phyloP scores from a whole-genome alignment of 208 protist species.

The Crithidia mellificae region DNA sequence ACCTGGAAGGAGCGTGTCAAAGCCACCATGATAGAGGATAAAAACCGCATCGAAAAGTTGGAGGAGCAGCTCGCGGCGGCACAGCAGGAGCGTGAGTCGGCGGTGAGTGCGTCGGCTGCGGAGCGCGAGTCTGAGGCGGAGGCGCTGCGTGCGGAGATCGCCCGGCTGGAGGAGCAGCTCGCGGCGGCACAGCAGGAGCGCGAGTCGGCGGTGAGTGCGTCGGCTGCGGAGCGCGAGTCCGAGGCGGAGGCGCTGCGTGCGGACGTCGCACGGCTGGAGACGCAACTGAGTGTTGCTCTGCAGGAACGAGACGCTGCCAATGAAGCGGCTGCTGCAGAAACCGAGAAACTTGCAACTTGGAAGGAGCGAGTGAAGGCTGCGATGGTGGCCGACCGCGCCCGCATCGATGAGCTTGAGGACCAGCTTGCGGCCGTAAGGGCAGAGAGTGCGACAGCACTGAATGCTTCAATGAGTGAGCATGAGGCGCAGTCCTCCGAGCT shows the following conservation, averaged over 20 bases:
- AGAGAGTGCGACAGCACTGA: no score
- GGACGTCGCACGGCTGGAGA: no score
- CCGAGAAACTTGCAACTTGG: constrained; percentile 35
- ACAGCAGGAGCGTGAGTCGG: constrained; percentile 11
- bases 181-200: constrained; percentile 16
- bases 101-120: not conserved
- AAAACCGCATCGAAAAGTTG: constrained; percentile 36
- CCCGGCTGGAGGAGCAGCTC: constrained; percentile 27
- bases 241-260: not conserved
- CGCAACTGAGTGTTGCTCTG: no score
- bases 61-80: constrained; percentile 22
- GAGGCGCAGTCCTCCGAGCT: constrained; percentile 18
- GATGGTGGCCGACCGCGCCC: constrained; percentile 31
- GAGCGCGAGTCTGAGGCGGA: constrained; percentile 3
- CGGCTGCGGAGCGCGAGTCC: not conserved
- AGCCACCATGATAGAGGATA: constrained; percentile 30
- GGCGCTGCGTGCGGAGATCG: constrained; percentile 31
- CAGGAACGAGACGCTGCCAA: no score
- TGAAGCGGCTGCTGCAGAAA: no score
- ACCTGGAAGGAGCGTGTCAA: constrained; percentile 47
- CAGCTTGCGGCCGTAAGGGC: constrained; percentile 13
- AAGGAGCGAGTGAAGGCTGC: constrained; percentile 37
- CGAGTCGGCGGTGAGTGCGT: not conserved
- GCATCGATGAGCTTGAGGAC: constrained; percentile 37
- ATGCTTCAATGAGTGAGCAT: not conserved